A percentile compares a stretch with the other conserved stretches of the same genome.
Evolutionary conservation across 352 stramenopile genomes (phyloP).

Genomic region (Globisporangium emineosum): DNA sequence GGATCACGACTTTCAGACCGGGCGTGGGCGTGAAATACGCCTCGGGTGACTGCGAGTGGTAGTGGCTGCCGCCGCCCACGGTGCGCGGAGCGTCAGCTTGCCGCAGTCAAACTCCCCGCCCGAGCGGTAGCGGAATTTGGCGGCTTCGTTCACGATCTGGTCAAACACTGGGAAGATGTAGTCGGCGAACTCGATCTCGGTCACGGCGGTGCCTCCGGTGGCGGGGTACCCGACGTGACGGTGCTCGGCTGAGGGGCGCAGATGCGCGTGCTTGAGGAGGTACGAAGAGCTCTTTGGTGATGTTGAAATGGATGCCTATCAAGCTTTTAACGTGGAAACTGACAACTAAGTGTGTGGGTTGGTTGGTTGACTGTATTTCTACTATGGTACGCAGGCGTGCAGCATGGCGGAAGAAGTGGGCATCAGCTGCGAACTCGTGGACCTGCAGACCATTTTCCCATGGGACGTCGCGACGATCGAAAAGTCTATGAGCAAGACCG

Average conservation of each 20-base stretch:
- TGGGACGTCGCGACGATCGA: constrained; percentile 96
- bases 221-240: constrained; percentile 96
- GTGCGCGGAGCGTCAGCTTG: constrained; percentile 94
- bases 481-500: constrained; percentile 96
- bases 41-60: constrained; percentile 95
- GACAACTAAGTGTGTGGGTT: neutral
- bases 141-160: constrained; percentile 97
- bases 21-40: constrained; percentile 97
- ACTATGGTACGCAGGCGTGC: constrained; percentile 70
- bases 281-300: too few species aligned
- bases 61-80: constrained; percentile 93
- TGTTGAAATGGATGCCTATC: too few species aligned
- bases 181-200: constrained; percentile 98
- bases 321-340: too few species aligned
- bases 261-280: constrained; percentile 42
- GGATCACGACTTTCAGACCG: constrained; percentile 97
- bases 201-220: too few species aligned
- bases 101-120: constrained; percentile 98
- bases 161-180: constrained; percentile 98
- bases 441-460: constrained; percentile 96
- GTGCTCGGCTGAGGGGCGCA: constrained; percentile 94
- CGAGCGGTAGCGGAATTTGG: constrained; percentile 98
- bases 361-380: constrained; percentile 52
- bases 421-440: constrained; percentile 97
- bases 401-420: constrained; percentile 89